These are phyloP conservation scores for Citrus sinensis DNA, from an alignment of 345 rosid species.

Conservation along the genomic window DNA sequence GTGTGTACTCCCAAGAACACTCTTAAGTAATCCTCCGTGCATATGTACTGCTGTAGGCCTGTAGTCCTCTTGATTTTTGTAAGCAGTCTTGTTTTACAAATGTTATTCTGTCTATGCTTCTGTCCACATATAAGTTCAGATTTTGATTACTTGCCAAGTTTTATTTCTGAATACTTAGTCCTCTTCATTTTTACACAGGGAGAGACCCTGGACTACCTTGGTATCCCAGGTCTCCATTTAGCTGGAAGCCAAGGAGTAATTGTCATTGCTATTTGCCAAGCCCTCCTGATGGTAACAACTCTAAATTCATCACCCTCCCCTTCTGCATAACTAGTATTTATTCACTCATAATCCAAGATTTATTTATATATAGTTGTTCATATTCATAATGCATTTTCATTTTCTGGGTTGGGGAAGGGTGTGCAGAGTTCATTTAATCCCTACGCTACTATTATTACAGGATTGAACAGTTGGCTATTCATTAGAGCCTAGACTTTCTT, in stretches of 20 bases:
- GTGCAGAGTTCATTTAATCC: background rate
- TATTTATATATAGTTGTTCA: background rate
- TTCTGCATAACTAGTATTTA: background rate
- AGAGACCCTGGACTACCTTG: constrained; percentile 88
- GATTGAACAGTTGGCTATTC: background rate
- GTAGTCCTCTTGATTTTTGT: background rate
- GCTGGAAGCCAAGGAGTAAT: constrained; percentile 96
- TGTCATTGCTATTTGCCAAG: constrained; percentile 87
- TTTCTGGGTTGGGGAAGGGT: background rate
- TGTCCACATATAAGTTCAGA: background rate
- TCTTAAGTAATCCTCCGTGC: background rate
- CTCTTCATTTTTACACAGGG: constrained; percentile 41
- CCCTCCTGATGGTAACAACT: constrained; percentile 67
- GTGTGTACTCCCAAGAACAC: background rate
- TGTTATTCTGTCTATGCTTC: background rate
- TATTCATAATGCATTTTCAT: background rate
- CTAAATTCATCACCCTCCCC: background rate
- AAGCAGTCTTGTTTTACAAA: background rate
- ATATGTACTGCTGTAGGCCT: background rate
- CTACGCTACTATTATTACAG: background rate
- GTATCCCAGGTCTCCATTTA: constrained; percentile 86
- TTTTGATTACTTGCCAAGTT: background rate
- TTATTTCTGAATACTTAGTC: background rate
- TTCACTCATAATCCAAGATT: background rate
- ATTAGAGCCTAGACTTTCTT: background rate